Evolutionary conservation across 2,329 filamentous ascomycete genomes (phyloP).

Genomic region (Fusarium cyanostomum): DNA sequence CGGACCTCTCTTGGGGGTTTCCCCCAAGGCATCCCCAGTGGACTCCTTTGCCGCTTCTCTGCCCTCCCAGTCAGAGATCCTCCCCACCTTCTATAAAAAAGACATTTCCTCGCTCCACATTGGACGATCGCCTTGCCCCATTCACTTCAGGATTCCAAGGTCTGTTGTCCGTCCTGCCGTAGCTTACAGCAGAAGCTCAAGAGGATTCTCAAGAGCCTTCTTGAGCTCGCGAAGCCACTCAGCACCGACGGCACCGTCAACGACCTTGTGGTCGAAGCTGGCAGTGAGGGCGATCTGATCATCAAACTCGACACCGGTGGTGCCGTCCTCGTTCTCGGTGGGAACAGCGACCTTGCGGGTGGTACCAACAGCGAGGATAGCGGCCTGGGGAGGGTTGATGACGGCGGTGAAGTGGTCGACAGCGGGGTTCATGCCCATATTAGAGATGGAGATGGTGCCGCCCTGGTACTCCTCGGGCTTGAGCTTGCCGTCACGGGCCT

Average conservation of each 20-base stretch:
- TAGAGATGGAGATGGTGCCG: conserved; percentile 98
- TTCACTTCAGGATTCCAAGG: conserved; percentile 1
- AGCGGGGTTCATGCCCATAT: conserved; percentile 99
- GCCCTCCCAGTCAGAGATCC: conserved; percentile 15
- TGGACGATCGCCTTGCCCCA: conserved; percentile 7
- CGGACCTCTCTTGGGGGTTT: conserved; percentile 13
- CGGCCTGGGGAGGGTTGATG: conserved; percentile 98
- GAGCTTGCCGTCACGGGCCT: conserved; percentile 94
- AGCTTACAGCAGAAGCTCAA: conserved; percentile 87
- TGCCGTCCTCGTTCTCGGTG: conserved; percentile 84
- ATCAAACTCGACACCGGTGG: conserved; percentile 82
- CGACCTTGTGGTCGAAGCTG: conserved; percentile 99
- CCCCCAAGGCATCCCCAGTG: conserved; percentile 22
- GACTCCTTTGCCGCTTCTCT: conserved; percentile 21
- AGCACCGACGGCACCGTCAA: conserved; percentile 94
- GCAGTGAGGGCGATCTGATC: conserved; percentile 95
- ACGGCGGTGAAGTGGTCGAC: conserved; percentile 98
- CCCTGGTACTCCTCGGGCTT: conserved; percentile 99
- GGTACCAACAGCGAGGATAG: conserved; percentile 93
- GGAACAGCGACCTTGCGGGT: conserved; percentile 96
- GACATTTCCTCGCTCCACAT: conserved; percentile 29
- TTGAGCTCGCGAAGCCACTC: conserved; percentile 98
- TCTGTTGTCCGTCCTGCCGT: neutral
- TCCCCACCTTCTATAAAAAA: conserved; percentile 39
- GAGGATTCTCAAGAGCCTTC: conserved; percentile 96